These are phyloP conservation scores for Candida tropicalis DNA, from an alignment of 1,139 yeast genomes.

Conservation along the genomic window DNA sequence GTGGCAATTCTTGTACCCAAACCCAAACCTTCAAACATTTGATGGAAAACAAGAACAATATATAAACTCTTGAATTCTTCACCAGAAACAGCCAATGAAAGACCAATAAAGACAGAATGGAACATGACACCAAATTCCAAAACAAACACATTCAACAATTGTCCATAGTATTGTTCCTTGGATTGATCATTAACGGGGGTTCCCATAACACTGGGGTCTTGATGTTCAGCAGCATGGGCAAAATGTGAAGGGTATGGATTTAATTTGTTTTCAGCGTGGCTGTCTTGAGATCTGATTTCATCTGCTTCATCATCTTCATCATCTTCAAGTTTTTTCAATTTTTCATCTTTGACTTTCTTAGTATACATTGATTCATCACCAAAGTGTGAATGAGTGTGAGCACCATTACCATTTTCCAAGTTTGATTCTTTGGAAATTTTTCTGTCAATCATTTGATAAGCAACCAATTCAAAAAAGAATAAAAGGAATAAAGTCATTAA, in stretches of 20 bases:
- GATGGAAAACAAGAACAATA: conserved; percentile 85
- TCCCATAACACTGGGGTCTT: conserved; percentile 52
- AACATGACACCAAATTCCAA: conserved; percentile 80
- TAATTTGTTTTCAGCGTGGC: conserved; percentile 19
- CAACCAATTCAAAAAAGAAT: conserved; percentile 59
- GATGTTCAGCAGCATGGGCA: conserved; percentile 52
- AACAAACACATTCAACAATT: conserved; percentile 51
- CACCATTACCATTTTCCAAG: conserved; percentile 25
- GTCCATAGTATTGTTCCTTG: conserved; percentile 49
- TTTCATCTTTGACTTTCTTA: conserved; percentile 28
- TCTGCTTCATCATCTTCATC: conserved; percentile 24
- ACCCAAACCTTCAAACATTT: conserved; percentile 91
- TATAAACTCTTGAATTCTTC: conserved; percentile 75
- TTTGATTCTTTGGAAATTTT: conserved; percentile 22
- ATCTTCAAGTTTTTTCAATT: conserved; percentile 18
- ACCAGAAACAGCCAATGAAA: conserved; percentile 71
- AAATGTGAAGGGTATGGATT: conserved; percentile 46
- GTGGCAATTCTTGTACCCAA: conserved; percentile 84
- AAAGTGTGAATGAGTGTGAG: conserved; percentile 55
- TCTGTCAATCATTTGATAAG: conserved; percentile 52
- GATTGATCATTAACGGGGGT: conserved; percentile 39
- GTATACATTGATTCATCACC: conserved; percentile 42
- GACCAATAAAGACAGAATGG: conserved; percentile 81
- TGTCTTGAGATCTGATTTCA: conserved; percentile 9
- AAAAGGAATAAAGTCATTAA: conserved; percentile 40